Evolutionary conservation across 306 rosid species (phyloP), one percentile per base, ranked within the genome.

Genomic region (Lathyrus tuberosus): DNA sequence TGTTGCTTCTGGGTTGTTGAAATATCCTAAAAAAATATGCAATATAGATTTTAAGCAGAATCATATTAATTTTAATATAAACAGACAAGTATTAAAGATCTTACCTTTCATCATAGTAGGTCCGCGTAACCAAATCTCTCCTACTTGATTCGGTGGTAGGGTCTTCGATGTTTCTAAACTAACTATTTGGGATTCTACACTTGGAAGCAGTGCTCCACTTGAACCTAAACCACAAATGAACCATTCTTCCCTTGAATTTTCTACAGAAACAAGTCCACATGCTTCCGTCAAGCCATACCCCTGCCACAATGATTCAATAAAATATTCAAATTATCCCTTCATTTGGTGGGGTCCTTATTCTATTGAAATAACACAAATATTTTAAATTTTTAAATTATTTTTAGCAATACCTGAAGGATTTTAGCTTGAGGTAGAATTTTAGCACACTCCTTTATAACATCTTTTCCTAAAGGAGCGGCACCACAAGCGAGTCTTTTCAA

Each of bases 281-380:
- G 84, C 61, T 77, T 80, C 87, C 1, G 84, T 83, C 85, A 81
- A 78, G 11, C 85, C 88, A 84, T 84, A 84, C n/a, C 83, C 88
- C 83, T 80, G 79, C 30, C 12, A 58, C 1, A 52, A 17, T 42
- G 2, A 31, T 31, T 5, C 35, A 31, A 31, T 31, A 4, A 5
- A 31, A 31, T 31, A 31, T 26, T 26, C 30, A 26, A 26, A 26
- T 26, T 26, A 26, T 26, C 30, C 2, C 28, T 24, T n/a, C n/a
- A n/a, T n/a, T n/a, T 24, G 26, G 3, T 0, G 26, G 26, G 26
- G 26, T 24, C 3, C 26, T 24, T 24, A 24, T 24, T 24, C 26
- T 2, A 24, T 24, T 24, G 26, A 1, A 24, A 24, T 1, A 24
- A 24, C 26, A 26, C 30, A 26, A 26, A 26, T 26, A 24, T 24